Conservation (phyloP, 768 basidiomycete species). For the Boletus sensibilis region DNA sequence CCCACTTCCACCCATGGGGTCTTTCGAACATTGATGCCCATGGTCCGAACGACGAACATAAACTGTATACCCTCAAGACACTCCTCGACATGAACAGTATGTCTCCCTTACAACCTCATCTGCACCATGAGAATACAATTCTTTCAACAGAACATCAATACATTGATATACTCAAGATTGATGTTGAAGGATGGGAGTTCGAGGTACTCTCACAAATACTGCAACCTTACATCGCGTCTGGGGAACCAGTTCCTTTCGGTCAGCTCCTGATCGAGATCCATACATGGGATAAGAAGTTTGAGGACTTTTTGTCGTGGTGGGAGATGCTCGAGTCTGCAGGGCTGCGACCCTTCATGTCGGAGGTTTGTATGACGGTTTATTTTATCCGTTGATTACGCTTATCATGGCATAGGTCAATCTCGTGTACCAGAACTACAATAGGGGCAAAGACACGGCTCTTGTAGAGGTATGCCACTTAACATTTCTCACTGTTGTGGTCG, state of each 20-base stretch:
- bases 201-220: conserved; percentile 42
- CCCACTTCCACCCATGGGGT: conserved; percentile 44
- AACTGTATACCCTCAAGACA: conserved; percentile 45
- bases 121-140: background rate
- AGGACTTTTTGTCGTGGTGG: conserved; percentile 45
- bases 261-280: conserved; percentile 50
- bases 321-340: conserved; percentile 46
- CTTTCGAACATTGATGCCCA: conserved; percentile 41
- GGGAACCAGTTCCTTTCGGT: conserved; percentile 44
- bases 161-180: conserved; percentile 45
- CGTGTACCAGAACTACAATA: conserved; percentile 59
- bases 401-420: conserved; percentile 47
- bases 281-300: conserved; percentile 35
- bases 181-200: conserved; percentile 51
- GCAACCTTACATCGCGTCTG: conserved; percentile 34
- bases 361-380: conserved; percentile 25
- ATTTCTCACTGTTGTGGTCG: background rate
- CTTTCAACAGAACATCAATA: conserved; percentile 32
- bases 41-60: conserved; percentile 30
- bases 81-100: conserved; percentile 45
- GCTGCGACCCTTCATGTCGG: conserved; percentile 47
- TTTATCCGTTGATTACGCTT: background rate
- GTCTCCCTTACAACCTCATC: conserved; percentile 4
- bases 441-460: conserved; percentile 43
- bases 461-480: conserved; percentile 41